A percentile compares a stretch with the other conserved stretches of the same genome.
phyloP scores from a whole-genome alignment of 1,139 yeast species.

The Magnusiomyces tetraspermus region DNA sequence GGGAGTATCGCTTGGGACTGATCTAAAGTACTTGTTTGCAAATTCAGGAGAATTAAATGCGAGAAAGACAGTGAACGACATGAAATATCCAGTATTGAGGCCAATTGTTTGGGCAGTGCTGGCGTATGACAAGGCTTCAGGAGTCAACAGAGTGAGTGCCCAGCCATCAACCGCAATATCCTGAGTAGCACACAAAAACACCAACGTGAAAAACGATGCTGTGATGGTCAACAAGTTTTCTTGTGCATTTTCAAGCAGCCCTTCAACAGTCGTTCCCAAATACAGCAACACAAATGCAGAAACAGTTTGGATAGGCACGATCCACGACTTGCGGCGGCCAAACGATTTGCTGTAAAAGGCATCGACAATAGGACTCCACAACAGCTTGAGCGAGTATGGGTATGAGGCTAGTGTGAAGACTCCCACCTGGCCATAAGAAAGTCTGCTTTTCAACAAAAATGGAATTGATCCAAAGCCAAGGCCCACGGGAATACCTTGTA shows the following conservation, averaged over 20 bases:
- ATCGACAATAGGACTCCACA: constrained; percentile 96
- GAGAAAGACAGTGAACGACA: constrained; percentile 80
- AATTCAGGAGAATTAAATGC: constrained; percentile 90
- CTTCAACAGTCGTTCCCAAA: constrained; percentile 53
- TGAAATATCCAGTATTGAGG: constrained; percentile 82
- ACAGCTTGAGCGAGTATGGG: constrained; percentile 81
- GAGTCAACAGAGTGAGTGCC: constrained; percentile 83
- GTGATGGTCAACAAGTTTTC: constrained; percentile 49
- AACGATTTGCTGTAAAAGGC: constrained; percentile 57
- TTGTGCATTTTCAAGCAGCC: constrained; percentile 47
- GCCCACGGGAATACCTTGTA: constrained; percentile 96
- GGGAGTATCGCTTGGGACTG: constrained; percentile 52
- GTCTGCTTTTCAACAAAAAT: constrained; percentile 67
- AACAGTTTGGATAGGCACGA: constrained; percentile 76
- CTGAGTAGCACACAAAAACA: constrained; percentile 90
- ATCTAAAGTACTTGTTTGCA: constrained; percentile 72
- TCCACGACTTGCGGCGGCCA: constrained; percentile 91
- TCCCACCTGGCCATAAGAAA: constrained; percentile 87
- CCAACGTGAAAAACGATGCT: constrained; percentile 58
- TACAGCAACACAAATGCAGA: constrained; percentile 60
- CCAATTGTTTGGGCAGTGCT: constrained; percentile 97
- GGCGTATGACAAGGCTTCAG: constrained; percentile 78
- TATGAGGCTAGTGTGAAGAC: constrained; percentile 84
- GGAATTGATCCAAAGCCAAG: constrained; percentile 95
- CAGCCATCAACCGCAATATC: constrained; percentile 99